These are phyloP conservation scores for Grosmannia penicillata DNA, from an alignment of 2,329 filamentous ascomycete genomes.

Conservation along the genomic window DNA sequence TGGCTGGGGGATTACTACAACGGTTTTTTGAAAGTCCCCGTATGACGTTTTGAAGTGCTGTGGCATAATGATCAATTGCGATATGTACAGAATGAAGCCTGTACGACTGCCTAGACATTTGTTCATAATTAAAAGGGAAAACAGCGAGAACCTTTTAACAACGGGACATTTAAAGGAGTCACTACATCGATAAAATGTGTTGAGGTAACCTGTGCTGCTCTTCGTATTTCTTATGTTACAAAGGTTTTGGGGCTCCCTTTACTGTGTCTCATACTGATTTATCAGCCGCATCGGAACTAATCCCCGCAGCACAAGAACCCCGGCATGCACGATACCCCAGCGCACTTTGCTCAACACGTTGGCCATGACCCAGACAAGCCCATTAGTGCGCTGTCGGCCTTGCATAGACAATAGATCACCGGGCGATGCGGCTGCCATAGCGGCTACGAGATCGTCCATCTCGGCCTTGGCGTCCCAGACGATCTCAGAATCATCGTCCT, in stretches of 20 bases:
- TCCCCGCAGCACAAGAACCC: constrained; percentile 7
- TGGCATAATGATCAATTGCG: too few relatives aligned
- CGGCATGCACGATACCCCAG: constrained; percentile 10
- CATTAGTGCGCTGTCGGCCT: constrained; percentile 1
- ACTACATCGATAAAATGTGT: too few relatives aligned
- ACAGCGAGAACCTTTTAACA: too few relatives aligned
- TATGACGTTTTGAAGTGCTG: too few relatives aligned
- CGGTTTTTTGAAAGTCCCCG: constrained; percentile 37
- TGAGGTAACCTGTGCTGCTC: too few relatives aligned
- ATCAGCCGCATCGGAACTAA: constrained; percentile 8
- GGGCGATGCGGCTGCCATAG: constrained; percentile 1
- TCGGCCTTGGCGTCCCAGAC: constrained; percentile 8
- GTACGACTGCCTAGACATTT: too few relatives aligned
- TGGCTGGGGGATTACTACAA: constrained; percentile 40
- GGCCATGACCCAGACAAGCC: constrained; percentile 10
- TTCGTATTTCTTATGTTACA: too few relatives aligned
- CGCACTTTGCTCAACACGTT: constrained; percentile 8
- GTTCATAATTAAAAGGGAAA: too few relatives aligned
- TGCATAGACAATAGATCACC: neutral
- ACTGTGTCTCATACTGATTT: constrained; percentile 9
- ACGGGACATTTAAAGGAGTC: too few relatives aligned
- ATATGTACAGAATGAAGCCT: too few relatives aligned
- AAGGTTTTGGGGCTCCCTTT: too few relatives aligned
- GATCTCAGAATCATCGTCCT: constrained; percentile 3
- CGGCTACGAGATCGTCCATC: constrained; percentile 4